Percentiles rank a stretch among this genome's conserved stretches.
Conservation (phyloP, 2,329 filamentous ascomycete species). For the Beauveria scarabaeidicola region DNA sequence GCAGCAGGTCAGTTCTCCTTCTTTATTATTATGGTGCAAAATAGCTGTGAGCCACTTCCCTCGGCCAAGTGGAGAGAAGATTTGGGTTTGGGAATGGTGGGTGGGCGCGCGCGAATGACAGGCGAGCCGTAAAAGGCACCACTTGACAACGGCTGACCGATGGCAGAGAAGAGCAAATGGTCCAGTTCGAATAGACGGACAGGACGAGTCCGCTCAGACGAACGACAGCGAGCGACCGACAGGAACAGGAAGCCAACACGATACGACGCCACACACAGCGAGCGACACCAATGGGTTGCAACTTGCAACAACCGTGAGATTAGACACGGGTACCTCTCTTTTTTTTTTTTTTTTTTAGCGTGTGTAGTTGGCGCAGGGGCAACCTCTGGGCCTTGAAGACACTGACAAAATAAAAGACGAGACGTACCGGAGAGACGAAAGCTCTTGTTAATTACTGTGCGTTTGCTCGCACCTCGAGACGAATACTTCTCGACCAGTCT, state of each 20-base stretch:
- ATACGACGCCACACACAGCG: neutral
- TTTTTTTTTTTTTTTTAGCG: neutral
- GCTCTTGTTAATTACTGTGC: too few species aligned
- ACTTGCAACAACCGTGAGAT: conserved; percentile 1
- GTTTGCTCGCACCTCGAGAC: too few species aligned
- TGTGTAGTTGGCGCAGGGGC: neutral
- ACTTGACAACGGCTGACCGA: neutral
- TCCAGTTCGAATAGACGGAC: neutral
- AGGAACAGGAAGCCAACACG: neutral
- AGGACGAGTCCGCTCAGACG: neutral
- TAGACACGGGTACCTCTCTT: neutral
- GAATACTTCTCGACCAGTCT: too few species aligned
- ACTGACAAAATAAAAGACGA: neutral
- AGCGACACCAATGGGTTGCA: neutral
- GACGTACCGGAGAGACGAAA: neutral
- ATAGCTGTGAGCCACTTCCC: neutral
- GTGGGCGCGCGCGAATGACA: conserved; percentile 2
- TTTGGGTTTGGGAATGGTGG: neutral
- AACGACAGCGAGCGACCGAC: too few species aligned
- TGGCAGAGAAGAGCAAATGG: neutral
- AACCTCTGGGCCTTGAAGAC: neutral
- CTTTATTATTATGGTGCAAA: neutral
- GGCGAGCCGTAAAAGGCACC: neutral
- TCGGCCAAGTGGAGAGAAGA: neutral
- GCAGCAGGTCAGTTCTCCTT: neutral